Base-by-base conservation (phyloP, 164 flowering plant genomes). In the Magnolia kwangsiensis region DNA sequence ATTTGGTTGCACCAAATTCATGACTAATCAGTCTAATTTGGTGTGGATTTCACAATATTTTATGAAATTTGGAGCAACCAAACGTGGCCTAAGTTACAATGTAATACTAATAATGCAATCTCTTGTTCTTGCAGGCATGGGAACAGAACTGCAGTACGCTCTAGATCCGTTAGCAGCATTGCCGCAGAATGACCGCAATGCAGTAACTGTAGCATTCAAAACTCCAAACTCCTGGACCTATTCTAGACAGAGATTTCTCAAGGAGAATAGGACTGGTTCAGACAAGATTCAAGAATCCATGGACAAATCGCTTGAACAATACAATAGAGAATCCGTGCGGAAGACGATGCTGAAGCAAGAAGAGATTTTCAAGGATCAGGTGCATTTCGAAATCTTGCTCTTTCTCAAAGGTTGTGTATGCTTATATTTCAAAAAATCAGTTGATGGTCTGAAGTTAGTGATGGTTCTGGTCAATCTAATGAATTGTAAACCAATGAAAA, bases 341-440 rank as follows among this genome's bases (percentile, higher is more conserved):
- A 85, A 74, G 69, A 88, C 87, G 67, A 90, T 92, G 87, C 82
- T 87, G 78, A 78, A 82, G 82, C 97, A 92, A 10, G 94, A 92
- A 74, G 87, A 87, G 68, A 78, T 82, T 63, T 92, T 92, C 83
- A 85, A 82, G 81, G 87, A 86, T 18, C 97, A 92, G 92, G 97
- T 92, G 45, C 23, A 29, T n/a, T n/a, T 1, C 45, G 45, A 37
- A 37, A 37, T 37, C 45, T 37, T 37, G 45, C 4, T 31, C 51
- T 68, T 50, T 37, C 45, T 37, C 45, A 37, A 37, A 3, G 45
- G 45, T 5, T 3, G 45, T 4, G 45, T 37, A 37, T 37, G 45
- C 45, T 37, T 37, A 37, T 37, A 37, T 37, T 37, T 4, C 45
- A 37, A 37, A 37, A 37, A 37, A 37, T 37, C 45, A 37, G 7